Conservation (phyloP, 148 eudicot genomes). For the Rhododendron griersonianum region DNA sequence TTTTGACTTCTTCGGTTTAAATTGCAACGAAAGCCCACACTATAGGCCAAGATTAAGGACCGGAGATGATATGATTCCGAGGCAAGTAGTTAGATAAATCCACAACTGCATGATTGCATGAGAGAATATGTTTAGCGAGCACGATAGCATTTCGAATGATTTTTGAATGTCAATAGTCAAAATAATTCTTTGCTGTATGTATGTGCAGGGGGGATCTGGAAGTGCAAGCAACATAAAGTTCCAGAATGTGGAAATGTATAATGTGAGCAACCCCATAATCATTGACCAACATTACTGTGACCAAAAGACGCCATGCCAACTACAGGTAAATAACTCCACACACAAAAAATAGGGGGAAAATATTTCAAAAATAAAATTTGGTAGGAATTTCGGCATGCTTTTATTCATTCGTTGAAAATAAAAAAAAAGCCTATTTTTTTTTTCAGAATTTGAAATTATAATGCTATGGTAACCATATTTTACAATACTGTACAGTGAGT, state of each 20-base stretch:
- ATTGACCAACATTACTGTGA: conserved; percentile 80
- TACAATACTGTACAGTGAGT: no score
- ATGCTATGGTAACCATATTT: no score
- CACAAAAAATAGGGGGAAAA: background rate
- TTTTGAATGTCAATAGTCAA: no score
- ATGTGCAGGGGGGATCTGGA: conserved; percentile 72
- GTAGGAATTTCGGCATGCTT: background rate
- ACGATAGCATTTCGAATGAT: background rate
- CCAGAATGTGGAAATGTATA: conserved; percentile 37
- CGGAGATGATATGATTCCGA: no score
- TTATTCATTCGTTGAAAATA: background rate
- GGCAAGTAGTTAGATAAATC: background rate
- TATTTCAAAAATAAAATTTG: background rate
- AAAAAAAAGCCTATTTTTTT: background rate
- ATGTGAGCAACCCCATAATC: conserved; percentile 67
- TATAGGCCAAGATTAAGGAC: no score
- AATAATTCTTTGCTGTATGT: background rate
- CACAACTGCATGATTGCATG: background rate
- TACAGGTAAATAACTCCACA: conserved; percentile 31
- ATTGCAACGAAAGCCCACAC: no score
- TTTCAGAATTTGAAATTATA: no score
- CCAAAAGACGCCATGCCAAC: conserved; percentile 41
- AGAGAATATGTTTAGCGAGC: no score
- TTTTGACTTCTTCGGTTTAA: no score
- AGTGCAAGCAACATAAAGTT: conserved; percentile 63